Evolutionary conservation across 768 basidiomycete genomes (phyloP).

Genomic region (Fistulinella prunicolor): DNA sequence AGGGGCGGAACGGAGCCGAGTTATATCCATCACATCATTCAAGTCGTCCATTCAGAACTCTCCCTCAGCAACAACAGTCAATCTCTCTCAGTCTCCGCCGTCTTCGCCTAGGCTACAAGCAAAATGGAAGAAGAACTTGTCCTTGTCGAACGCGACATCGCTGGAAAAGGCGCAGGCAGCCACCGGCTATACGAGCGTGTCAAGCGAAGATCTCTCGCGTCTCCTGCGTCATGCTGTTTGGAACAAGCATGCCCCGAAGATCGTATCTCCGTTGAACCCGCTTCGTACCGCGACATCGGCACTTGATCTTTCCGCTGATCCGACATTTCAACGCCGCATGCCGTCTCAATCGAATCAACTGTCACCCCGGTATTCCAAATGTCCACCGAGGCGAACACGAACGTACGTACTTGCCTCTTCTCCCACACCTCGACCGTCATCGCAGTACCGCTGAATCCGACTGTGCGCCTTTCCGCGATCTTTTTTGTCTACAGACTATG

Average conservation of each 20-base stretch:
- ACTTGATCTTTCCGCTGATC: conserved; percentile 15
- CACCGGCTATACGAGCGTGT: not conserved
- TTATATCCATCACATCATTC: conserved; percentile 16
- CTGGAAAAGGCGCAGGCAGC: not conserved
- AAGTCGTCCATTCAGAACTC: conserved; percentile 5
- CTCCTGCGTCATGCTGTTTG: conserved; percentile 23
- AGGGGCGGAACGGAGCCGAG: conserved; percentile 30
- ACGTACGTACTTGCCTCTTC: conserved; percentile 19
- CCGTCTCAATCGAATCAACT: conserved; percentile 19
- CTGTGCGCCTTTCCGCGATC: no score
- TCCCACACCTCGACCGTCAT: not conserved
- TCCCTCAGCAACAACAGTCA: not conserved
- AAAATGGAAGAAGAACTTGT: conserved; percentile 1
- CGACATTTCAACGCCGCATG: conserved; percentile 17
- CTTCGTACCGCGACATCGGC: conserved; percentile 21
- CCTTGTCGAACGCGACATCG: not conserved
- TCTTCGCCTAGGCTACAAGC: conserved; percentile 1
- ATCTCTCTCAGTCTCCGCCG: not conserved
- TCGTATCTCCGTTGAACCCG: conserved; percentile 32
- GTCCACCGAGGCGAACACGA: conserved; percentile 19
- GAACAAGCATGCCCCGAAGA: conserved; percentile 27
- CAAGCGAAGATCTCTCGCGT: conserved; percentile 23
- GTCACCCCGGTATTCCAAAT: conserved; percentile 22
- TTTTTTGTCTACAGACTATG: conserved; percentile 18
- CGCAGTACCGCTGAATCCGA: not conserved